Evolutionary conservation across 2,329 filamentous ascomycete genomes (phyloP), one percentile per base, ranked within the genome.

Genomic region (Lecanicillium sp.): DNA sequence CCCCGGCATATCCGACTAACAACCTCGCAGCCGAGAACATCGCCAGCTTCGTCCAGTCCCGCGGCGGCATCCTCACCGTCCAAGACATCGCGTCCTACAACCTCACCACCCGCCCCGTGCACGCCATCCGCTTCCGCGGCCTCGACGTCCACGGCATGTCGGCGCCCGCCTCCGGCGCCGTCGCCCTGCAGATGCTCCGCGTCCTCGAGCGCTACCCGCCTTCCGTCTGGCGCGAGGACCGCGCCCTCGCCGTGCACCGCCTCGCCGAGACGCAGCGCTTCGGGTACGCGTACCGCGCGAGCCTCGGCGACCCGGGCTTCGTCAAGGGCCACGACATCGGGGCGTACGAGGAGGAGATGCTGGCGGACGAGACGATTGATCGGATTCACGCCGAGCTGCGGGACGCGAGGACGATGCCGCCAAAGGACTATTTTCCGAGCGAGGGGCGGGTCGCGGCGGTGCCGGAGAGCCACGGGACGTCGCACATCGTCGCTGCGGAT

Each of bases 211-310:
- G 87, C 15, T 95, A 86, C 63, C 67, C 74, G 3, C 64, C 69
- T 30, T 70, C 82, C 21, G 82, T 80, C 51, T 61, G 73, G 7
- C 15, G 19, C 33, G 51, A 65, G 10, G 68, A 78, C 36, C 64
- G 65, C 17, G 83, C 88, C 56, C 68, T 94, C 0, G 88, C 83
- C 30, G 84, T 84, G 1, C 93, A 97, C 66, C 80, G 87, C 12
- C 77, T 95, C 54, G 81, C 89, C 59, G 93, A 97, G 71, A 86
- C 90, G 11, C 88, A 95, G 70, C 79, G 89, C 19, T 97, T 95
- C 63, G 90, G 81, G 3, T 97, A 96, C 62, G 90, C 84, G 4
- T 71, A 85, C 57, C 82, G 90, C 49, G 75, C 81, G n/a, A 75
- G 83, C 23, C 77, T 97, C 0, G 91, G 90, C 4, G 93, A 97